These are phyloP conservation scores for Xylaria scruposa DNA, from an alignment of 495 filamentous ascomycete genomes.

Conservation along the genomic window DNA sequence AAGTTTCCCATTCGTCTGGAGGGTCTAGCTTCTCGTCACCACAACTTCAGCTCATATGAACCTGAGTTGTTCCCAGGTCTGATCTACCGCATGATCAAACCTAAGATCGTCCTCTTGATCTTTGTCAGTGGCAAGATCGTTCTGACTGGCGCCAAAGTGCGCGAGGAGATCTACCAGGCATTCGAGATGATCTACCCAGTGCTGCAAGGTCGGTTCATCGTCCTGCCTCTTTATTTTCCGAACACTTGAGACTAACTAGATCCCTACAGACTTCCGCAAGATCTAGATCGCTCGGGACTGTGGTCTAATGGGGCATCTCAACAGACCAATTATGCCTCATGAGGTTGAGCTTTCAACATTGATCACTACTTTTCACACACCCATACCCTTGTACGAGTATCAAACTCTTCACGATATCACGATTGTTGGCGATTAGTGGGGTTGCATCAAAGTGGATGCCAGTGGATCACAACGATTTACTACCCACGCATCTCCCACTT, in stretches of 20 bases:
- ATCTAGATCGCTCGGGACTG: slow-evolving; percentile 40
- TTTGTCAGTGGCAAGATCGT: slow-evolving; percentile 99
- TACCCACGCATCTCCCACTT: slow-evolving; percentile 26
- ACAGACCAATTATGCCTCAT: background rate
- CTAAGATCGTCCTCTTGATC: slow-evolving; percentile 98
- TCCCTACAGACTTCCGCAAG: slow-evolving; percentile 55
- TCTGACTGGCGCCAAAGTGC: slow-evolving; percentile 95
- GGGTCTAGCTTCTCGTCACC: slow-evolving; percentile 92
- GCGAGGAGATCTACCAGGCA: slow-evolving; percentile 98
- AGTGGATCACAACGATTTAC: background rate
- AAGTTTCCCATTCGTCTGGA: slow-evolving; percentile 99
- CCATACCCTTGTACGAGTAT: slow-evolving; percentile 63
- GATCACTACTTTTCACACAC: slow-evolving; percentile 20
- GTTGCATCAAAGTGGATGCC: slow-evolving; percentile 19
- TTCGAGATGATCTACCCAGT: slow-evolving; percentile 99
- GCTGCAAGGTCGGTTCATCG: slow-evolving; percentile 72
- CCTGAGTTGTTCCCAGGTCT: slow-evolving; percentile 98
- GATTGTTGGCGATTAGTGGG: slow-evolving; percentile 42
- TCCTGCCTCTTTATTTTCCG: background rate
- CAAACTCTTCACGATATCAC: slow-evolving; percentile 56
- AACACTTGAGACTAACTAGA: slow-evolving; percentile 7
- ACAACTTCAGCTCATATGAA: slow-evolving; percentile 99
- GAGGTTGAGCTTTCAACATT: background rate
- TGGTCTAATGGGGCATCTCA: background rate
- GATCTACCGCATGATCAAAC: slow-evolving; percentile 99